Evolutionary conservation across 345 rosid genomes (phyloP), one percentile per base, ranked within the genome.

Genomic region (Psidium friedrichsthalianum): DNA sequence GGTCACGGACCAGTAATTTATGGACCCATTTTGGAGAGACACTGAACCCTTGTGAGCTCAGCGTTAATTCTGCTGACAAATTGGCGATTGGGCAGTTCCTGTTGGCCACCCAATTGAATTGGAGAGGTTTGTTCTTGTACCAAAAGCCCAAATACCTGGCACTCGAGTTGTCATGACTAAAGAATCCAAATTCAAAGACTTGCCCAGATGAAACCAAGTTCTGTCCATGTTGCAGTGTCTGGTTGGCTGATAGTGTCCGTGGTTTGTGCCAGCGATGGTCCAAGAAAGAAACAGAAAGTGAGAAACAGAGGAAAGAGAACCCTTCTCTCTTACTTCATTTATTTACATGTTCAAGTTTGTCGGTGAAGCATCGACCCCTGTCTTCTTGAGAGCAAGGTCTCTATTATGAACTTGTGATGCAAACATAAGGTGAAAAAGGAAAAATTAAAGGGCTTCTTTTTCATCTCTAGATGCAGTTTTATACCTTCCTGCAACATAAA

Each of bases 91-190:
- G 89, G 84, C n/a, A 21, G 83, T 89, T 55, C 76, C 89, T 44
- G 84, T 89, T 89, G 78, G 89, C 87, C 9, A 89, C 87, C 90
- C 90, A 89, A 5, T 53, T 81, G 59, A 87, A 84, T 3, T 85
- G 56, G 16, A 52, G 87, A 44, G 87, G 85, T 29, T 51, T 51
- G 53, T 85, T 85, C 53, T 85, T 83, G 82, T 85, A 89, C 90
- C 89, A 89, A n/a, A 85, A 83, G 16, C 89, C 90, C 6, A 87
- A 64, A 42, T 87, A 89, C 21, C 83, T 52, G 57, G n/a, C 54
- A 12, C 51, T 81, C 25, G 85, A 74, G 44, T 47, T 85, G 6
- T 54, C 81, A 47, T 81, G 86, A 56, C 58, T 74, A 15, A 88
- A 88, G 82, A 88, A 88, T 11, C 90, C 90, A 11, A 88, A 69